Evolutionary conservation across 2,329 filamentous ascomycete genomes (phyloP).

Genomic region (Paecilomyces formosus): DNA sequence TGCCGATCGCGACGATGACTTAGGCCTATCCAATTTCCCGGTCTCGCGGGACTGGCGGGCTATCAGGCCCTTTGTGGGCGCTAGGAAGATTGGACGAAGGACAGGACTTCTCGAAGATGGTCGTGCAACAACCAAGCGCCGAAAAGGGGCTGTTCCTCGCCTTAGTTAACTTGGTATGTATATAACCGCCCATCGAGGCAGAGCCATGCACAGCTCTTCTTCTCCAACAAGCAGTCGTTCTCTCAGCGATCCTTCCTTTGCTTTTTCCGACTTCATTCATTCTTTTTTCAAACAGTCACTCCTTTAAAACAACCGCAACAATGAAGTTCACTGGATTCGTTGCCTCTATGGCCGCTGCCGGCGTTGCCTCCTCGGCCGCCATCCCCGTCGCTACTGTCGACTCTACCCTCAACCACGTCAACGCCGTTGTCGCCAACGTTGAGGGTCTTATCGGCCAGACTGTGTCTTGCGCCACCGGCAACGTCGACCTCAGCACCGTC

Average conservation of each 20-base stretch:
- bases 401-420: slow-evolving; percentile 8
- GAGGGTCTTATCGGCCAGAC: slow-evolving; percentile 8
- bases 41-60: background rate
- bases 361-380: slow-evolving; percentile 20
- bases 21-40: background rate
- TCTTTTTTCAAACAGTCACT: slow-evolving; percentile 11
- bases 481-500: slow-evolving; percentile 5
- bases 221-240: background rate
- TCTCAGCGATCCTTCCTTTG: background rate
- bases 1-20: background rate
- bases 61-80: background rate
- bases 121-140: background rate
- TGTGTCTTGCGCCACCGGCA: slow-evolving; percentile 3
- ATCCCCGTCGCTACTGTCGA: slow-evolving; percentile 14
- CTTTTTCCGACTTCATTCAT: background rate
- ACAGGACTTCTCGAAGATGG: background rate
- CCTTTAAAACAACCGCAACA: slow-evolving; percentile 13
- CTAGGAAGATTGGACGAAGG: background rate
- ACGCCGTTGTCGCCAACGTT: slow-evolving; percentile 9
- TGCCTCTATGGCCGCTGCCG: slow-evolving; percentile 22
- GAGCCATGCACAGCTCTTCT: background rate
- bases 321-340: slow-evolving; percentile 32
- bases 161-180: background rate
- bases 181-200: background rate
- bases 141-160: background rate